Evolutionary conservation across 345 rosid species (phyloP), one percentile per base, ranked within the genome.

Genomic region (Boechera divaricarpa): DNA sequence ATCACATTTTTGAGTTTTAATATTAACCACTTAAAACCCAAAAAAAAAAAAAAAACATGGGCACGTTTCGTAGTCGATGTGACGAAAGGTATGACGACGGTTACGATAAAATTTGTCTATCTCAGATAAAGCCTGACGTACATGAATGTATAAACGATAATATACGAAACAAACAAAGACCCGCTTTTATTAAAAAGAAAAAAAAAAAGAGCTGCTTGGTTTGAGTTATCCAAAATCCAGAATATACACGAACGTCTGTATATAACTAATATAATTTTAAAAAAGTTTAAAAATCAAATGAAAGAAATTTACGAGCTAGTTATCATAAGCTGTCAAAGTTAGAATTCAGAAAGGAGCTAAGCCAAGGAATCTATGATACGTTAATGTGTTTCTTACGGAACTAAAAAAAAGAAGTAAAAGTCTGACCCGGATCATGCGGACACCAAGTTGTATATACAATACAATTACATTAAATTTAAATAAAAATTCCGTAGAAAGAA

Each of bases 11-110:
- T 21, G 24, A 21, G 24, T 21, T 21, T 21, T 21, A 21, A 21
- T 21, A 21, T 21, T 21, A 21, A 21, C 24, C 24, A 21, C 24
- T 21, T 1, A 21, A 21, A 16, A 16, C 16, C 16, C 16, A 16
- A 16, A 16, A 16, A 21, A 21, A 21, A 21, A 21, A 21, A 21
- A 21, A 21, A 21, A 21, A 21, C 24, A 45, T 16, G 32, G 3
- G 38, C 35, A 31, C 64, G 18, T 29, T 16, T 76, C 16, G 32
- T 54, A 48, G 67, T 74, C 54, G 26, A 4, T 16, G 66, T 77
- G 76, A 55, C 76, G 76, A 54, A 63, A 77, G 76, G 45, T 75
- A 70, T 77, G 80, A 77, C 80, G 70, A 77, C 5, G 7, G 42
- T 68, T 15, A 52, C 15, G 13, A 29, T 9, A 32, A 29, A n/a